Evolutionary conservation across 345 rosid species (phyloP).

Genomic region (Pistacia integerrima): DNA sequence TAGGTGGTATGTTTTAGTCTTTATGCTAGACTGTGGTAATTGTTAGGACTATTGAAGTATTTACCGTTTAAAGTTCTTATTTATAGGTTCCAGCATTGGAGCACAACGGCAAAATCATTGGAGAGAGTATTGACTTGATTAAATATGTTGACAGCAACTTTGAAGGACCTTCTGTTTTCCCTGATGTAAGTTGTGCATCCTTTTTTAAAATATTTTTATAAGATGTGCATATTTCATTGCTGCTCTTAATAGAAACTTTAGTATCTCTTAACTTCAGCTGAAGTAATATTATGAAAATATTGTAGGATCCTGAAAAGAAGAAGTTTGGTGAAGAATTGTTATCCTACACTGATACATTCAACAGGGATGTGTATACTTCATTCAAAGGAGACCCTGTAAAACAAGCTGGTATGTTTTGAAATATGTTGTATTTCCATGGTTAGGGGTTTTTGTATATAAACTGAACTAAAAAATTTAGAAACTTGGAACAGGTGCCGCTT

Average conservation of each 20-base stretch:
- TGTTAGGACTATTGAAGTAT: not conserved
- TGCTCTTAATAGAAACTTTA: not conserved
- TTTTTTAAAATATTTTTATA: too few species aligned
- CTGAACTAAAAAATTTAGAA: not conserved
- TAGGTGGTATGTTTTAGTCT: not conserved
- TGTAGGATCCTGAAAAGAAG: slow-evolving; percentile 69
- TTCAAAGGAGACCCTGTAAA: slow-evolving; percentile 63
- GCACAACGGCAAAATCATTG: slow-evolving; percentile 82
- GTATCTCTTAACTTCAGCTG: not conserved
- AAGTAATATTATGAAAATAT: slow-evolving; percentile 14
- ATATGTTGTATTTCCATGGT: not conserved
- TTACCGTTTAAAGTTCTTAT: slow-evolving; percentile 10
- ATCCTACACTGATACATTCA: slow-evolving; percentile 58
- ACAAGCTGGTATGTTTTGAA: slow-evolving; percentile 51
- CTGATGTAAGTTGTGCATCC: slow-evolving; percentile 44
- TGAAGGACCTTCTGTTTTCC: slow-evolving; percentile 77
- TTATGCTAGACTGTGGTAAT: not conserved
- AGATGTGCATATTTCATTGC: not conserved
- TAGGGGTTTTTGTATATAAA: not conserved
- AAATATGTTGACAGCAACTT: slow-evolving; percentile 80
- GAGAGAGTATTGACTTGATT: slow-evolving; percentile 86
- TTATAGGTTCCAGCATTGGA: slow-evolving; percentile 86
- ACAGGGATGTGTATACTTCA: slow-evolving; percentile 35
- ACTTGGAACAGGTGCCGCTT: slow-evolving; percentile 57
- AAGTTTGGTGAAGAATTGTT: slow-evolving; percentile 68